Evolutionary conservation across 2,329 filamentous ascomycete genomes (phyloP), one percentile per base, ranked within the genome.

Genomic region (Aspergillus vadensis): DNA sequence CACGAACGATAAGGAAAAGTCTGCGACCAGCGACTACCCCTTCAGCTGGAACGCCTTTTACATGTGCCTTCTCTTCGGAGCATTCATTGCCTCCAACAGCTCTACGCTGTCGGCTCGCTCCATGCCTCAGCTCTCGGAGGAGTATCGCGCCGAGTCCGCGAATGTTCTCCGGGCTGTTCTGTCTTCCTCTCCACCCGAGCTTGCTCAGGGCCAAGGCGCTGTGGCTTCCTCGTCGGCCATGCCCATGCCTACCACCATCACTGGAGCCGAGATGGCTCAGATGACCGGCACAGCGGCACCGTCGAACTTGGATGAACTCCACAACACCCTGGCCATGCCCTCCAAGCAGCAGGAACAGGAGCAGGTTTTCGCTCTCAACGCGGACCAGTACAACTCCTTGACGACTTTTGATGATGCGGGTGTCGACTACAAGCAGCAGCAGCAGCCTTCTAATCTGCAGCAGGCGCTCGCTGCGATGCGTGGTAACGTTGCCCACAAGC

Each of bases 21-120:
- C 72, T 47, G 76, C 81, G 57, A 82, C 83, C 80, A 82, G 88
- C 63, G 88, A 91, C 67, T 91, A 93, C 70, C 91, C 92, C 55
- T 80, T 81, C 71, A 81, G 79, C 72, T 81, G 79, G 79, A 80
- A 81, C 86, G 91, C 70, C 80, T 98, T 70, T 84, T 98, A 76
- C 89, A 96, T 97, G 92, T 90, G 97, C 68, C 90, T 99, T 73
- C 89, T 99, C 57, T 93, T 97, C 66, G 95, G 95, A 73, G 95
- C 95, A 56, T 97, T 97, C 74, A 92, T 98, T 69, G 90, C 95
- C 63, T 97, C 94, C 32, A 96, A 93, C 79, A 87, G 87, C 67
- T 86, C 87, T 48, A 83, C 88, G 19, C 81, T 85, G n/a, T 69
- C 78, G 4, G 67, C 77, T 44, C 86, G 88, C 41, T 86, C 87